Evolutionary conservation across 2,329 filamentous ascomycete genomes (phyloP).

Genomic region (Alternaria postmessia): DNA sequence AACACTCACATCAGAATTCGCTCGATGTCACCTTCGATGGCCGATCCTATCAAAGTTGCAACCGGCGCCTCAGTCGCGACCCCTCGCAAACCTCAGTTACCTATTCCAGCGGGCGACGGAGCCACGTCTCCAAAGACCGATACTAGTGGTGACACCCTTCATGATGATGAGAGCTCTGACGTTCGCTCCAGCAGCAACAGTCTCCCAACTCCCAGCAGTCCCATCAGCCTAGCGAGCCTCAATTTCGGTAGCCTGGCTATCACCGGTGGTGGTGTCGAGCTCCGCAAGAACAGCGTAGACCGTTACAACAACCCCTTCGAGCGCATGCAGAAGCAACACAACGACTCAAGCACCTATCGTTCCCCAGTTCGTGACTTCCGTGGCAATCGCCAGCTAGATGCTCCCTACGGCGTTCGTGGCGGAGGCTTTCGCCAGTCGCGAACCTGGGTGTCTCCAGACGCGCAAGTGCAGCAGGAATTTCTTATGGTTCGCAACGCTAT

Average conservation of each 20-base stretch:
- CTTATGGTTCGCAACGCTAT: slow-evolving; percentile 45
- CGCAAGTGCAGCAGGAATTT: slow-evolving; percentile 37
- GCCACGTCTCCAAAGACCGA: slow-evolving; percentile 12
- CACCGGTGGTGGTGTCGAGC: neutral
- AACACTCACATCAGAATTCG: neutral
- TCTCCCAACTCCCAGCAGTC: slow-evolving; percentile 12
- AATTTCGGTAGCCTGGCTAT: slow-evolving; percentile 22
- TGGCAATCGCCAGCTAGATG: slow-evolving; percentile 2
- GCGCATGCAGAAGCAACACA: slow-evolving; percentile 4
- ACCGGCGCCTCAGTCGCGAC: neutral
- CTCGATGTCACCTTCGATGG: slow-evolving; percentile 12
- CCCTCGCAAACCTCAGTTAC: neutral
- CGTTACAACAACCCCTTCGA: slow-evolving; percentile 20
- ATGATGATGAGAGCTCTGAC: slow-evolving; percentile 17
- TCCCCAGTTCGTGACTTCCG: slow-evolving; percentile 4
- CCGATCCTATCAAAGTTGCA: neutral
- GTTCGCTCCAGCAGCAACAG: slow-evolving; percentile 10
- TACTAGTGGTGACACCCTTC: slow-evolving; percentile 25
- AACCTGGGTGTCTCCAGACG: slow-evolving; percentile 39
- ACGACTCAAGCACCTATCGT: neutral
- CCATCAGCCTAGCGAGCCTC: slow-evolving; percentile 21
- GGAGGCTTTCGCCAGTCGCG: slow-evolving; percentile 26
- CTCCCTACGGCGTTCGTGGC: slow-evolving; percentile 10
- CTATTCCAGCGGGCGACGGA: neutral
- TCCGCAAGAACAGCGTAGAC: neutral